Evolutionary conservation across 768 basidiomycete genomes (phyloP), one percentile per base, ranked within the genome.

Genomic region (Cystobasidium onofrii): DNA sequence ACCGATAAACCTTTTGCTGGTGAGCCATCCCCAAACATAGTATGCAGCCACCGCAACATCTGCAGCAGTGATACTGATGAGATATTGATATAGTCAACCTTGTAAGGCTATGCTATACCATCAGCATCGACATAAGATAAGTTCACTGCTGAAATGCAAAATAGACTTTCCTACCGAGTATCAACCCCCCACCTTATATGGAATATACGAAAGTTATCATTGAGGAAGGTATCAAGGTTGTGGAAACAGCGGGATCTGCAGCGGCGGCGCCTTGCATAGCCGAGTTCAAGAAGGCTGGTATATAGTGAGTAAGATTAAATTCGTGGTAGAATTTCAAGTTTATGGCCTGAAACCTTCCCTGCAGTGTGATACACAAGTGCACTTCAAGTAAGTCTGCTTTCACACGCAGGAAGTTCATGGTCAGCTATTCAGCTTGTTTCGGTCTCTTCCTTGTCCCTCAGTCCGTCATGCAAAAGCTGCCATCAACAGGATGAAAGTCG

Each of bases 191-290:
- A 0, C 91, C 93, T 77, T 95, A 97, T 79, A 87, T 86, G 65
- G 91, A 89, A 15, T 92, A 89, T 77, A 90, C 90, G 0, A 83
- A 88, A 29, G 75, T 73, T 12, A 70, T 76, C 27, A 61, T 76
- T 12, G 67, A 71, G 1, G 66, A 63, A 18, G 61, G 50, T 20
- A 54, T 64, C 27, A 9, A 89, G 92, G 10, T 86, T 92, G 60
- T 90, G 90, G 75, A 92, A 94, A 79, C 91, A 0, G 93, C 93
- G 1, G 94, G 92, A 6, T 91, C 90, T 78, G 92, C 89, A 77
- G 89, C 76, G 0, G 77, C 77, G 0, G 76, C 50, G 1, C 77
- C 79, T 1, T 79, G 73, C 36, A 89, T 96, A 81, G 85, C 86
- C 65, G 89, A 86, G 79, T 88, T 93, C 81, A 94, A 94, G 82